phyloP scores from a whole-genome alignment of 805 yeast genomes.

The Nakazawaea pomicola region DNA sequence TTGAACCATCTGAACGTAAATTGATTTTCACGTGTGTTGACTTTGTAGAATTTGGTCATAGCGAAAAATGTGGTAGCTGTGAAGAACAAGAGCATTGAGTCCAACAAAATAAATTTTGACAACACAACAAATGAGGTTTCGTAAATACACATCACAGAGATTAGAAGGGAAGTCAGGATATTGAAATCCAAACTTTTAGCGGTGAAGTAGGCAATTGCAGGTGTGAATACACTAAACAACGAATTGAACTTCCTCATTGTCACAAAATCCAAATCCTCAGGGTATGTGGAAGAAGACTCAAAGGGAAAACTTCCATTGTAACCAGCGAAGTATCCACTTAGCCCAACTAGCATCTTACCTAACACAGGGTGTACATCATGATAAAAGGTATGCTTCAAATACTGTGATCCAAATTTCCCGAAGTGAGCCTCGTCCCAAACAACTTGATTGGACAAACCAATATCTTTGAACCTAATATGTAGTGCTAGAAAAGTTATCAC shows the following conservation, averaged over 20 bases:
- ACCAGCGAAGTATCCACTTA: constrained; percentile 79
- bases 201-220: constrained; percentile 69
- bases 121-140: constrained; percentile 68
- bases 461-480: constrained; percentile 54
- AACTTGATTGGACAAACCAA: constrained; percentile 52
- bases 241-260: constrained; percentile 73
- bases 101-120: constrained; percentile 70
- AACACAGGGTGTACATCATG: constrained; percentile 88
- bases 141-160: constrained; percentile 57
- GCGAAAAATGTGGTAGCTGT: constrained; percentile 66
- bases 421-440: constrained; percentile 97
- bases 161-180: constrained; percentile 49
- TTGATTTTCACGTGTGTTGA: constrained; percentile 33
- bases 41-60: constrained; percentile 48
- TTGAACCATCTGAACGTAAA: constrained; percentile 36
- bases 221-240: constrained; percentile 57
- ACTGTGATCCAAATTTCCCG: constrained; percentile 81
- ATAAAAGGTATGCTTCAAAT: constrained; percentile 72
- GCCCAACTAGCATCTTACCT: constrained; percentile 76
- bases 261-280: constrained; percentile 63
- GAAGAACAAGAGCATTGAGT: constrained; percentile 71
- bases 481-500: constrained; percentile 40
- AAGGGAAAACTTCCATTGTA: constrained; percentile 86
- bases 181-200: constrained; percentile 53
- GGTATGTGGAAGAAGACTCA: constrained; percentile 75